Conservation (phyloP, 441 rosid species). For the Syzygium syzygioides region DNA sequence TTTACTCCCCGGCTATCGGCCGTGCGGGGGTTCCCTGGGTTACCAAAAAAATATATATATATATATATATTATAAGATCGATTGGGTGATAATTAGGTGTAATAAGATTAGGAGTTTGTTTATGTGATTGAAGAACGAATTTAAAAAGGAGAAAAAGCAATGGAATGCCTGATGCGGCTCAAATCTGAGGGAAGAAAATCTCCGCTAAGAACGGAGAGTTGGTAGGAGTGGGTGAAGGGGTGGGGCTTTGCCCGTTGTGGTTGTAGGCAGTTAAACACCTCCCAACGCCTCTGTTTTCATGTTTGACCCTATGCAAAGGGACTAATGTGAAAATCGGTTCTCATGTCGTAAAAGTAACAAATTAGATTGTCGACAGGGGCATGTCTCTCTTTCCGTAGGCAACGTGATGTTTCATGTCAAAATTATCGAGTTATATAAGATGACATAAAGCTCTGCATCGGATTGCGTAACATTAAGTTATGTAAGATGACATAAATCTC, state of each 20-base stretch:
- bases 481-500: not conserved
- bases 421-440: not conserved
- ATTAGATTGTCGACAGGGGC: not conserved
- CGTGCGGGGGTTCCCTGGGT: no score
- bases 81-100: not conserved
- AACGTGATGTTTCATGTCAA: not conserved
- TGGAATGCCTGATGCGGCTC: not conserved
- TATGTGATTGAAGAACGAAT: not conserved
- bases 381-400: not conserved
- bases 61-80: not conserved
- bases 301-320: not conserved
- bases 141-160: not conserved
- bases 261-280: slow-evolving; percentile 13
- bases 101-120: not conserved
- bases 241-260: not conserved
- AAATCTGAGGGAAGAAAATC: not conserved
- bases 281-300: not conserved
- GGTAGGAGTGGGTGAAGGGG: slow-evolving; percentile 2
- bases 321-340: not conserved
- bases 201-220: not conserved
- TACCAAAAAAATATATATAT: no score
- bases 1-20: no score
- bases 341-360: not conserved
- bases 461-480: not conserved
- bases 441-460: not conserved